Evolutionary conservation across 345 rosid genomes (phyloP), one percentile per base, ranked within the genome.

Genomic region (Eucalyptus tenuipes): DNA sequence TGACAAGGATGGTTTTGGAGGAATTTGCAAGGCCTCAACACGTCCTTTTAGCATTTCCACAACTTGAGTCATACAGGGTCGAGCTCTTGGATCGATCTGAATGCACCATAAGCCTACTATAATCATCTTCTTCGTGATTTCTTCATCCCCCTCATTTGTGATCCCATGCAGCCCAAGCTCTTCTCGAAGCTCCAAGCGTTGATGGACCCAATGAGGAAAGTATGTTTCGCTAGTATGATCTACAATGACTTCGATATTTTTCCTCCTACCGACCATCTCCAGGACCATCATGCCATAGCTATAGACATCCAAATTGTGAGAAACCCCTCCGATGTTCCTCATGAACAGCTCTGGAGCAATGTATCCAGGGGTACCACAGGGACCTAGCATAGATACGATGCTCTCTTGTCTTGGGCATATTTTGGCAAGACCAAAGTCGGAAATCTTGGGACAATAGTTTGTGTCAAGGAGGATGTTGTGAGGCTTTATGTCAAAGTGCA

Each of bases 381-480:
- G 87, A 1, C 87, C 90, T 48, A 87, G 3, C 91, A 90, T 57
- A 1, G 94, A 92, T 11, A 94, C 84, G 2, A 85, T 47, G 40
- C 93, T 93, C 37, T 90, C 95, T 9, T 88, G 88, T 12, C 66
- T 87, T 0, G 87, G 86, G 66, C 93, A 91, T 7, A 91, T 87
- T 89, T 94, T 94, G 13, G 96, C 91, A 16, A 95, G 92, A 15
- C 94, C 94, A 2, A 94, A 95, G 55, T 95, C 93, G 0, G 91
- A 92, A 13, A 94, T 94, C 45, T 94, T 93, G 1, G 95, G 94
- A 48, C 91, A 79, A 29, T 92, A 92, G 0, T 91, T 89, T 88
- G 88, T 0, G 0, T 55, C 27, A 15, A 93, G 85, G 87, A 93
- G 93, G 50, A 94, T 92, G 44, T 92, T 93, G 1, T 91, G 93